Conservation (phyloP, 768 basidiomycete species). For the Kwoniella dejecticola region DNA sequence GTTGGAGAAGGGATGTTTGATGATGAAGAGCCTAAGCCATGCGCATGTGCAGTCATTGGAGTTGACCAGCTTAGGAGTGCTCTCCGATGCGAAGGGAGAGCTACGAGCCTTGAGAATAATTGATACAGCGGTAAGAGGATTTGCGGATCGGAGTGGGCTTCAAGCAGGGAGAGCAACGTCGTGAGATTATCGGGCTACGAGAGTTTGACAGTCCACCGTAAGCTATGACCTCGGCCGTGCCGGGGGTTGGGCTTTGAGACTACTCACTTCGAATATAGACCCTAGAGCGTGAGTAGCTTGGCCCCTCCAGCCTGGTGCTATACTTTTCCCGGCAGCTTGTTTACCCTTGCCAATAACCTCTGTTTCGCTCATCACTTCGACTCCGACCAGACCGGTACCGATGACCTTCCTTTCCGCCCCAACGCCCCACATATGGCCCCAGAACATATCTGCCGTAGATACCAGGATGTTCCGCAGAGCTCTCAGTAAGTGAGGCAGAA, state of each 20-base stretch:
- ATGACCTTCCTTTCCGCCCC: slow-evolving; percentile 37
- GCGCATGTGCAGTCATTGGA: no score
- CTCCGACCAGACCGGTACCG: slow-evolving; percentile 15
- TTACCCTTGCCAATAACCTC: slow-evolving; percentile 19
- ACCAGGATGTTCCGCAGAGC: slow-evolving; percentile 49
- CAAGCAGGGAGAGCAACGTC: slow-evolving; percentile 38
- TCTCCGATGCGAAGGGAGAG: slow-evolving; percentile 45
- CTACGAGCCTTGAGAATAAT: slow-evolving; percentile 45
- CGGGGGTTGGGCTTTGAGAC: no score
- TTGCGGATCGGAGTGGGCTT: slow-evolving; percentile 31
- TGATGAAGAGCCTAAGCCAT: not conserved
- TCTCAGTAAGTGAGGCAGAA: slow-evolving; percentile 42
- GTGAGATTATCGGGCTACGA: slow-evolving; percentile 37
- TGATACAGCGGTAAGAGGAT: slow-evolving; percentile 50
- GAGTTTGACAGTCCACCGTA: no score
- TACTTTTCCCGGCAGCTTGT: slow-evolving; percentile 7
- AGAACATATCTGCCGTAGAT: slow-evolving; percentile 48
- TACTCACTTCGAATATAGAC: slow-evolving; percentile 42
- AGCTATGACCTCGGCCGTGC: no score
- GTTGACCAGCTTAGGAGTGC: slow-evolving; percentile 24
- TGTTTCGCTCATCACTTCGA: not conserved
- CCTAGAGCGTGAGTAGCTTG: slow-evolving; percentile 24
- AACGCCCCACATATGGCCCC: slow-evolving; percentile 54
- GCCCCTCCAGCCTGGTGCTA: slow-evolving; percentile 17
- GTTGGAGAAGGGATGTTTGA: not conserved